Percentiles rank a stretch among this genome's conserved stretches.
These are phyloP conservation scores for Tylopilus orsonianus DNA, from an alignment of 1,284 basidiomycete species.

Conservation along the genomic window DNA sequence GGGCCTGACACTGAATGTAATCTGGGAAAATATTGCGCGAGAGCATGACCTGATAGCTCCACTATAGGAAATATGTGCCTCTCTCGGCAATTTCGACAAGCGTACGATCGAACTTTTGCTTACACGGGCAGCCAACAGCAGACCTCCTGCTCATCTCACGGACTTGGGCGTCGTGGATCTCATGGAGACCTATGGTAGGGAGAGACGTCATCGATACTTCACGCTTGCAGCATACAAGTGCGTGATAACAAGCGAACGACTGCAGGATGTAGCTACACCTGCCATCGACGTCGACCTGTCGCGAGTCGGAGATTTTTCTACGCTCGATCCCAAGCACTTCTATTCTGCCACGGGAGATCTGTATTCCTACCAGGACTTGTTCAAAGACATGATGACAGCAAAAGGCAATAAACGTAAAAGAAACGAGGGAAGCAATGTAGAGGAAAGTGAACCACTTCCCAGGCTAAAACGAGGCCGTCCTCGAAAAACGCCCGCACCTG, in stretches of 20 bases:
- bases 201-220: conserved; percentile 79
- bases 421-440: conserved; percentile 22
- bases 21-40: conserved; percentile 13
- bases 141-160: conserved; percentile 65
- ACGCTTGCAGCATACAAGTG: conserved; percentile 60
- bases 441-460: conserved; percentile 29
- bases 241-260: conserved; percentile 56
- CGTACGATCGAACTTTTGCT: conserved; percentile 79
- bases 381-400: conserved; percentile 34
- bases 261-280: conserved; percentile 48
- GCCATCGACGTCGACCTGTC: conserved; percentile 48
- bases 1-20: conserved; percentile 72
- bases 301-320: conserved; percentile 53
- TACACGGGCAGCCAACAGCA: conserved; percentile 58
- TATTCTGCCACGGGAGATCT: conserved; percentile 49
- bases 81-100: conserved; percentile 69
- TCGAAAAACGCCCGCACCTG: conserved; percentile 26
- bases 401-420: conserved; percentile 34
- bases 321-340: conserved; percentile 45
- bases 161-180: conserved; percentile 68
- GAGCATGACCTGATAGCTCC: conserved; percentile 14
- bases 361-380: conserved; percentile 47
- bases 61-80: conserved; percentile 61
- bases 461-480: conserved; percentile 41
- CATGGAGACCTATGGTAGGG: conserved; percentile 75